Evolutionary conservation across 495 filamentous ascomycete species (phyloP).

Genomic region (Talaromyces proteolyticus): DNA sequence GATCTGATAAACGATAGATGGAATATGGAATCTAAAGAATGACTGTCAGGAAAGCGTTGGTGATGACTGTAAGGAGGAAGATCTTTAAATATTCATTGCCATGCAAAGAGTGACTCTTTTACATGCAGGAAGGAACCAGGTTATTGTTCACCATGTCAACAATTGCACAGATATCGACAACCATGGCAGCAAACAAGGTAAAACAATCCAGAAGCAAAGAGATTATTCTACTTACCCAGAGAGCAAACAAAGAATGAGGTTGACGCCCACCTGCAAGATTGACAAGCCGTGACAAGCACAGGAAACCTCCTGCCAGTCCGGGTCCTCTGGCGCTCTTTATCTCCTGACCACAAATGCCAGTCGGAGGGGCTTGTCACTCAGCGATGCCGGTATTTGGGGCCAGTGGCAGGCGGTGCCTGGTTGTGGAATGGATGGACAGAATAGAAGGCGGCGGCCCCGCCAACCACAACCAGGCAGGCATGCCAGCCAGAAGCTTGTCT

Average conservation of each 20-base stretch:
- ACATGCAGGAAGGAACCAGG: too few relatives aligned
- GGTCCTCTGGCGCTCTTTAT: background rate
- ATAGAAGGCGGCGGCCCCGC: background rate
- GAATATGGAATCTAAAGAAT: conserved; percentile 1
- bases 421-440: background rate
- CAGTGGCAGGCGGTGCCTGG: background rate
- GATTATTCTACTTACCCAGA: too few relatives aligned
- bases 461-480: background rate
- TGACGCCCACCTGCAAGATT: background rate
- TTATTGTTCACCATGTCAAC: too few relatives aligned
- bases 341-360: background rate
- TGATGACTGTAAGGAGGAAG: background rate
- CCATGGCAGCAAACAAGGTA: too few relatives aligned
- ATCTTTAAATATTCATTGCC: background rate
- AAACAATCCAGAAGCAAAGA: too few relatives aligned
- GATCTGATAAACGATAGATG: background rate
- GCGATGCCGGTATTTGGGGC: background rate
- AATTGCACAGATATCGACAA: too few relatives aligned
- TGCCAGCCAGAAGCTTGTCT: background rate
- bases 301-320: background rate
- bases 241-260: background rate
- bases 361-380: background rate
- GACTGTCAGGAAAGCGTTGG: background rate
- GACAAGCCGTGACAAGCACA: background rate
- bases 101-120: background rate